Conservation (phyloP, 1,284 basidiomycete genomes). For the Pseudozyma thailandica region DNA sequence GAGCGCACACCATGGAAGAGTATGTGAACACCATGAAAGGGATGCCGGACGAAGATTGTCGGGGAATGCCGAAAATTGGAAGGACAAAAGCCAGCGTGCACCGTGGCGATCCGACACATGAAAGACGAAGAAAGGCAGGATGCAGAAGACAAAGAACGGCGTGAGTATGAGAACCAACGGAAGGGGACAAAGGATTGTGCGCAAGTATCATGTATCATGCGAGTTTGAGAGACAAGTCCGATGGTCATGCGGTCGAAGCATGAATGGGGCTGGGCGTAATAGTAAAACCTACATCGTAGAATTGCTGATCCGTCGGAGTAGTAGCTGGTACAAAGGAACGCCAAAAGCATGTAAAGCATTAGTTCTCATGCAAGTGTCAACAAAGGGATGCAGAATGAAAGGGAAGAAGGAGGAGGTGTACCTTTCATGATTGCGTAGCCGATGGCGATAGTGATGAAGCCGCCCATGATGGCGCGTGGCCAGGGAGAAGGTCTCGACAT, state of each 20-base stretch:
- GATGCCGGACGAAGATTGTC: too few relatives aligned
- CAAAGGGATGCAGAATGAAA: too few relatives aligned
- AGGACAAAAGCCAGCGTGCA: background rate
- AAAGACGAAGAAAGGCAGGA: background rate
- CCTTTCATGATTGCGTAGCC: slow-evolving; percentile 63
- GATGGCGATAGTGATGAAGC: slow-evolving; percentile 32
- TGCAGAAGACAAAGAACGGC: slow-evolving; percentile 1
- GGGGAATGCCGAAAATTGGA: background rate
- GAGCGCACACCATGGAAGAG: too few relatives aligned
- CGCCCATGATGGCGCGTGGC: slow-evolving; percentile 47
- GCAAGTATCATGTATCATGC: too few relatives aligned
- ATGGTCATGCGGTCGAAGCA: too few relatives aligned
- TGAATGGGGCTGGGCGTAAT: background rate
- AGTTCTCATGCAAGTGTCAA: slow-evolving; percentile 9
- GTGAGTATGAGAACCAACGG: slow-evolving; percentile 3
- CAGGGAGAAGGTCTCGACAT: slow-evolving; percentile 42
- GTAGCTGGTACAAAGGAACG: slow-evolving; percentile 39
- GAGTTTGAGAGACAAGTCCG: background rate
- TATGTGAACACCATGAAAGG: too few relatives aligned
- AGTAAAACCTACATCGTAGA: slow-evolving; percentile 53
- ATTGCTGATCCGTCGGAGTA: slow-evolving; percentile 61
- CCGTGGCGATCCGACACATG: background rate
- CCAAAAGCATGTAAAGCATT: background rate
- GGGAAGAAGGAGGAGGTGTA: slow-evolving; percentile 9
- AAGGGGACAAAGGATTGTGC: slow-evolving; percentile 7